A percentile compares a stretch with the other conserved stretches of the same genome.
Conservation (phyloP, 2,329 filamentous ascomycete species). For the Thermomyces lanuginosus region DNA sequence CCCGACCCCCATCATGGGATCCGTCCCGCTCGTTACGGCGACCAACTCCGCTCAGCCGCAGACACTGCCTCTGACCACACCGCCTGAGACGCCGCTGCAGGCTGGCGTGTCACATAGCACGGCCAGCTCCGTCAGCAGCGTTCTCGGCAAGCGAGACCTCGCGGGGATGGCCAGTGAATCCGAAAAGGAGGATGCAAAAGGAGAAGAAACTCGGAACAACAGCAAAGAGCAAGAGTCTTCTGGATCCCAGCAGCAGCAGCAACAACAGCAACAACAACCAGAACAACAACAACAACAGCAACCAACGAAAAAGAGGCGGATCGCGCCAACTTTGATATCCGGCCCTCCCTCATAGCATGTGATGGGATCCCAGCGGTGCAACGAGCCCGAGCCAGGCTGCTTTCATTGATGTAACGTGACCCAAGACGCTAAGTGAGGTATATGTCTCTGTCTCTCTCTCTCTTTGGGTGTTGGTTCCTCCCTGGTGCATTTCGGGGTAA, state of each 20-base stretch:
- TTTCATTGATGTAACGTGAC: no score
- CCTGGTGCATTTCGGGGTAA: no score
- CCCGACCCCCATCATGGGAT: constrained; percentile 61
- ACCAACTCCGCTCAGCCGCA: constrained; percentile 41
- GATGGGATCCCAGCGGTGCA: constrained; percentile 2
- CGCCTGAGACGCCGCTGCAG: constrained; percentile 65
- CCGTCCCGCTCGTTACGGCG: constrained; percentile 59
- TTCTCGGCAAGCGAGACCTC: constrained; percentile 36
- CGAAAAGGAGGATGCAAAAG: constrained; percentile 28
- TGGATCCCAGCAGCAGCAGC: no score
- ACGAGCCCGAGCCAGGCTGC: constrained; percentile 7
- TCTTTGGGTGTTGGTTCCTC: no score
- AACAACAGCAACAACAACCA: not conserved
- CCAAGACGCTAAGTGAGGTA: no score
- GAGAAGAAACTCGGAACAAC: constrained; percentile 15
- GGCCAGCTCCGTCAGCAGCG: constrained; percentile 35
- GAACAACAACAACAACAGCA: constrained; percentile 14
- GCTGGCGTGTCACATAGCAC: constrained; percentile 37
- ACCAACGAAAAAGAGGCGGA: constrained; percentile 50
- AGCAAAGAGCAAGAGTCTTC: no score
- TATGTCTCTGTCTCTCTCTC: no score
- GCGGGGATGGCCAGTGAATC: constrained; percentile 26
- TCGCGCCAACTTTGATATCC: constrained; percentile 50
- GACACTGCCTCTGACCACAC: constrained; percentile 63
- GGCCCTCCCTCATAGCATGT: constrained; percentile 9